Percentiles rank a stretch among this genome's conserved stretches.
Conservation (phyloP, 352 stramenopile species). For the Pythium angustatum region DNA sequence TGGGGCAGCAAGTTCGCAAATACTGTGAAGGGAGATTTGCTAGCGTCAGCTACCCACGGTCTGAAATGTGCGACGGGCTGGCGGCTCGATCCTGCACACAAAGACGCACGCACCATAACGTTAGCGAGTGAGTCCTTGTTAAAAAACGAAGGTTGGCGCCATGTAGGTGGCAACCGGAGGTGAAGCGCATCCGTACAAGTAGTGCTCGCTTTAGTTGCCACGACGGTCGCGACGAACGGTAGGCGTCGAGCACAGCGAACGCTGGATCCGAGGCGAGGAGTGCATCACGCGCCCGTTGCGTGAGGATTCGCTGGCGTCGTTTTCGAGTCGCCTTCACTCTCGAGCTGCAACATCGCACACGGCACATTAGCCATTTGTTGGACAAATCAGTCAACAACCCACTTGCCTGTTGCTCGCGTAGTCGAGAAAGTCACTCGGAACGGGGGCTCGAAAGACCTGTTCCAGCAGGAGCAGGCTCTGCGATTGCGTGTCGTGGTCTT, state of each 20-base stretch:
- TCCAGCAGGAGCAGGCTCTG: slow-evolving; percentile 9
- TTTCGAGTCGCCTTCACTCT: slow-evolving; percentile 2
- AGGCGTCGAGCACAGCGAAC: slow-evolving; percentile 2
- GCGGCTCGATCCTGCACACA: too few relatives aligned
- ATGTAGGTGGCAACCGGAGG: too few relatives aligned
- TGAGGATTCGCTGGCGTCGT: not conserved
- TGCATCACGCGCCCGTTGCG: not conserved
- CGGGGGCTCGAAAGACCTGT: slow-evolving; percentile 16
- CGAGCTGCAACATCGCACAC: slow-evolving; percentile 1
- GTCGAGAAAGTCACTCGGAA: not conserved
- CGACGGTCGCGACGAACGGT: slow-evolving; percentile 2
- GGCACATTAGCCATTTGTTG: too few relatives aligned
- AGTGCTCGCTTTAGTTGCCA: slow-evolving; percentile 1
- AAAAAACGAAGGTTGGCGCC: too few relatives aligned
- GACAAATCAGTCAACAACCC: too few relatives aligned
- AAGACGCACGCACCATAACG: too few relatives aligned
- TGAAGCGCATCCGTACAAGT: not conserved
- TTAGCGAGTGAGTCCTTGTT: too few relatives aligned
- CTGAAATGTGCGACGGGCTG: too few relatives aligned
- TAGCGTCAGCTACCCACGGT: too few relatives aligned
- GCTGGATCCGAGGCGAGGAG: not conserved
- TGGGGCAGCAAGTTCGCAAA: too few relatives aligned
- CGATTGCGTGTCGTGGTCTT: not conserved
- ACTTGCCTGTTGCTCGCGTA: slow-evolving; percentile 10
- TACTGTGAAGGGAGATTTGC: too few relatives aligned